A percentile compares a stretch with the other conserved stretches of the same genome.
Conservation (phyloP, 805 yeast species). For the Pichia rugopelliculosa region DNA sequence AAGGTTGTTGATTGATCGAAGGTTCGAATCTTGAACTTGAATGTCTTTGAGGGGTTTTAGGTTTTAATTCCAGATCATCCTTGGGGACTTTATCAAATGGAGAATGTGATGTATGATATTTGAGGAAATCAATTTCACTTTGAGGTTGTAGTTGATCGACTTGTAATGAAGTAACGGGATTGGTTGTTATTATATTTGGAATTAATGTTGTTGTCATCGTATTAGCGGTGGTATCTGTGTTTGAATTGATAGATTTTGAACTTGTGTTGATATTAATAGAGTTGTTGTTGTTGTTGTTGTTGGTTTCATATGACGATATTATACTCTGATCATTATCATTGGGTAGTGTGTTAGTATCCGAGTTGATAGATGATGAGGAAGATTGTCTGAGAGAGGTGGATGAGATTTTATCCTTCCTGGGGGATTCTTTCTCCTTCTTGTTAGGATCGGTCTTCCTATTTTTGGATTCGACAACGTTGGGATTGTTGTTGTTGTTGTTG, state of each 20-base stretch:
- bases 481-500: constrained; percentile 1
- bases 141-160: constrained; percentile 9
- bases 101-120: constrained; percentile 26
- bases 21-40: constrained; percentile 89
- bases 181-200: background rate
- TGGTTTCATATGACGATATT: background rate
- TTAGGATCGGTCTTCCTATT: no score
- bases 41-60: constrained; percentile 74
- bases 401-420: background rate
- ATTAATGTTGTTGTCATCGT: no score
- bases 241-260: background rate
- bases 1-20: constrained; percentile 49
- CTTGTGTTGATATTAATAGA: background rate
- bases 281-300: background rate
- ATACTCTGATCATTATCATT: background rate
- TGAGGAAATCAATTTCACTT: constrained; percentile 23
- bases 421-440: background rate
- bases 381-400: background rate
- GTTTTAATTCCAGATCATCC: constrained; percentile 72
- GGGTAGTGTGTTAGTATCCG: background rate
- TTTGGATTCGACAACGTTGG: no score
- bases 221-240: background rate
- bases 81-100: constrained; percentile 35
- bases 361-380: background rate
- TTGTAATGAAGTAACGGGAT: background rate